Percentiles rank a stretch among this genome's conserved stretches.
phyloP scores from a whole-genome alignment of 306 rosid genomes.

The Prunus persica region Prunus_persica_NCBIv2 NC_034010.1:27777501-27778000 shows the following conservation, averaged over 20 bases:
- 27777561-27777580: background rate
- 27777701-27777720: background rate
- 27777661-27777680: background rate
- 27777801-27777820: background rate
- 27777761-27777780: background rate
- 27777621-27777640: background rate
- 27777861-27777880: background rate
- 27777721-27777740: background rate
- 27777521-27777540: background rate
- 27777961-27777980: conserved; percentile 56
- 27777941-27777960: conserved; percentile 60
- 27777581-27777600: no score
- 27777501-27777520: background rate
- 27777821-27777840: background rate
- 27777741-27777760: background rate
- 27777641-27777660: background rate
- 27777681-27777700: background rate
- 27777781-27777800: background rate
- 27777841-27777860: background rate
- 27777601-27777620: no score
- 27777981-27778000: conserved; percentile 32
- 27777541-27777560: background rate
- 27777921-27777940: conserved; percentile 97
- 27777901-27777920: conserved; percentile 12
- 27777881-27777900: background rate